These are phyloP conservation scores for Aspergillus jensenii DNA, from an alignment of 2,329 filamentous ascomycete species.

Conservation along the genomic window DNA sequence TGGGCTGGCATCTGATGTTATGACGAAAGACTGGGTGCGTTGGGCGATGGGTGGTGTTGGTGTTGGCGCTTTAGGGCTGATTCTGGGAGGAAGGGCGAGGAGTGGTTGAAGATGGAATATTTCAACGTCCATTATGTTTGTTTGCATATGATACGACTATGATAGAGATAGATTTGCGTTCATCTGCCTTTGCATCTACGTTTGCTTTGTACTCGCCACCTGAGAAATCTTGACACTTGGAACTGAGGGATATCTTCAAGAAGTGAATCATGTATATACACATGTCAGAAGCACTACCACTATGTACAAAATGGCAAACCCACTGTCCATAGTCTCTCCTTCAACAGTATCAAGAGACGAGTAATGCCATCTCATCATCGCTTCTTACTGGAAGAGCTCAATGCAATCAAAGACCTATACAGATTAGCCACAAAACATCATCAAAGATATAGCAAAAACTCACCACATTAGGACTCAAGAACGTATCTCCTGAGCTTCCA, in stretches of 20 bases:
- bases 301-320: not conserved
- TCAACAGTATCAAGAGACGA: too few relatives aligned
- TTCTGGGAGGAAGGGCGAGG: not conserved
- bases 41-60: not conserved
- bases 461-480: constrained; percentile 57
- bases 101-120: not conserved
- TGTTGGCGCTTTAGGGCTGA: constrained; percentile 1
- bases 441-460: constrained; percentile 13
- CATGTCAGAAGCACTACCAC: not conserved
- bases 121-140: too few relatives aligned
- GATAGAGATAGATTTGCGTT: not conserved
- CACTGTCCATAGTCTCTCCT: not conserved
- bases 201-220: too few relatives aligned
- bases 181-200: not conserved
- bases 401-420: constrained; percentile 32
- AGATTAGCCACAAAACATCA: not conserved
- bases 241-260: too few relatives aligned
- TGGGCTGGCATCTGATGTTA: not conserved
- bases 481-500: constrained; percentile 57
- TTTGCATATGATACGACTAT: too few relatives aligned
- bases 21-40: not conserved
- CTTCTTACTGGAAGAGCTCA: constrained; percentile 28
- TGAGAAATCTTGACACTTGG: too few relatives aligned
- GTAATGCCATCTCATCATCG: not conserved
- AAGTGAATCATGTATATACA: not conserved